Evolutionary conservation across 1,284 basidiomycete genomes (phyloP), one percentile per base, ranked within the genome.

Genomic region (Blastosporella zonata): DNA sequence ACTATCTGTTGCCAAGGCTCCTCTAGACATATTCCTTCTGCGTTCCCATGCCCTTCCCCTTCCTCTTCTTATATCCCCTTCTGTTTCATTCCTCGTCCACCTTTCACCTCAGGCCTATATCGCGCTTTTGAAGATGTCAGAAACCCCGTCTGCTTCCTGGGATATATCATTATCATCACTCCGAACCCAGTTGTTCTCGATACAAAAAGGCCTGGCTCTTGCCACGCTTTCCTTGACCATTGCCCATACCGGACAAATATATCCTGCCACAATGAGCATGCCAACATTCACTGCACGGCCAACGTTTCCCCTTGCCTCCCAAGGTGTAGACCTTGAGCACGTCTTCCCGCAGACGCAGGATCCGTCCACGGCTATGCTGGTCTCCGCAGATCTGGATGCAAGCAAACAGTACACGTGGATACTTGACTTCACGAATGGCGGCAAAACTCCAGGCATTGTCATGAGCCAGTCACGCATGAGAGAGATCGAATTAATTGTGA

Each of bases 381-480:
- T 50, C 39, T 53, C 49, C 4, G 53, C 57, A 36, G 54, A 56
- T 12, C 9, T 58, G 17, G 40, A 41, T 22, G 42, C 54, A 15
- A 62, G 60, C 3, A 46, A 43, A 20, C 65, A 70, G 37, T 71
- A 78, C 61, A 67, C 72, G 1, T 90, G 86, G 84, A 68, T 82
- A 9, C 73, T 90, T 23, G 85, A 89, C 61, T 89, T 90, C 59
- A 86, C 84, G 1, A 68, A 77, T 34, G 73, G 73, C 36, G 76
- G 78, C 6, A 67, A 70, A 52, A 63, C 64, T 36, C 65, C 64
- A 13, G 87, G 87, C 13, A 64, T 90, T 36, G 78, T 88, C 8
- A 77, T 88, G 72, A 81, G 79, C 52, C 86, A 88, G 63, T 74
- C 75, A 18, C 74, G 84, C 43, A 79, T 90, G 77, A 76, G 78